Evolutionary conservation across 208 protist species (phyloP), one percentile per base, ranked within the genome.

Genomic region (Borovskyia barvae): DNA sequence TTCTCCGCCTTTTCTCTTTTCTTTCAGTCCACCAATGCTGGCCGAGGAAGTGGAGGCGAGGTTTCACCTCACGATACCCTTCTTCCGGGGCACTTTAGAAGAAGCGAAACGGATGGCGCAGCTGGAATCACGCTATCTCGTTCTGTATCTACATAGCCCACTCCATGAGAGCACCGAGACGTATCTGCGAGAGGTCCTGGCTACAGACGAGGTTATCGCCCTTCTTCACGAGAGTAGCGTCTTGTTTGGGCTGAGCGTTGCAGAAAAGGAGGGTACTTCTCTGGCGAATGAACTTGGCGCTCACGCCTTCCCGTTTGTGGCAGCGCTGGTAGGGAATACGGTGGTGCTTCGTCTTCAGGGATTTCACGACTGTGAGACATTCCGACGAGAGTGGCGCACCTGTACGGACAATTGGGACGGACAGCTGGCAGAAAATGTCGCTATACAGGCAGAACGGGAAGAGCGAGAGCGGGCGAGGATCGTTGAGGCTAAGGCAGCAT

Each of bases 111-210:
- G 67, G n/a, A 39, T 68, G 26, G 82, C 85, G 11, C 59, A 84
- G 50, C 42, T 66, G 9, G 53, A 59, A 12, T 71, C 54, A 5
- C 33, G 72, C 41, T 92, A 88, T 58, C 59, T 92, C 14, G 51
- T 95, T 14, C 41, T 95, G 4, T 95, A 92, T 52, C 62, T 95
- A 5, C 88, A 95, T 69, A 84, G 74, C 67, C 83, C 82, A 15
- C 77, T 52, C 2, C 85, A 95, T 55, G 85, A 91, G 43, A 58
- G 85, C 60, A 90, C 85, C 9, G 51, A 47, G 11, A 50, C 12
- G 6, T 95, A 92, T 57, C 20, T 95, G 24, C 71, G 45, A 29
- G 48, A 80, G 19, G 80, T 89, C 7, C 72, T 95, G 39, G 63
- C 66, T 26, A 28, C 43, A 5, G 67, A 80, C 22, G 67, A 68